Evolutionary conservation across 2,329 filamentous ascomycete genomes (phyloP).

Genomic region (Beauveria bassiana): DNA sequence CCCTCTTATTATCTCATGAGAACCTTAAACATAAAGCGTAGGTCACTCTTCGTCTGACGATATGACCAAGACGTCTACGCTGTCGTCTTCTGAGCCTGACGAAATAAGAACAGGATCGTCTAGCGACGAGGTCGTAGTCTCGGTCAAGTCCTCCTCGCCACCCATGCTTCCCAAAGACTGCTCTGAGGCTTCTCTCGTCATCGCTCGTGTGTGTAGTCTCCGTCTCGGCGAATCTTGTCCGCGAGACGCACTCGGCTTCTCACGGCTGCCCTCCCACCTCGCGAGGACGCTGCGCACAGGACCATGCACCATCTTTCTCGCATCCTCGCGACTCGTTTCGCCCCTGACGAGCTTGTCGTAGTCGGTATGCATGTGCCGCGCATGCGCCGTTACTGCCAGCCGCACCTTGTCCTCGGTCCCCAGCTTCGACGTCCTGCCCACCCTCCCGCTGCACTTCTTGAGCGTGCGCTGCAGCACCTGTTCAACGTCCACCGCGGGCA

Average conservation of each 20-base stretch:
- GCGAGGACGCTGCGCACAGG: constrained; percentile 10
- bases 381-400: constrained; percentile 41
- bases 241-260: constrained; percentile 11
- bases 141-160: not conserved
- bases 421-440: constrained; percentile 36
- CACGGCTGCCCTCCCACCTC: not conserved
- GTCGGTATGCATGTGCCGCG: constrained; percentile 38
- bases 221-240: not conserved
- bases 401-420: constrained; percentile 30
- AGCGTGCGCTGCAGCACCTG: constrained; percentile 33
- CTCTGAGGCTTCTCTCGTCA: too few relatives aligned
- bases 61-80: not conserved
- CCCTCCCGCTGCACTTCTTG: constrained; percentile 37
- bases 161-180: not conserved
- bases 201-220: not conserved
- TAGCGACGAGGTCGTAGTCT: not conserved
- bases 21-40: not conserved
- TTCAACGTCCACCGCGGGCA: constrained; percentile 27
- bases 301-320: constrained; percentile 10
- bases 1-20: too few relatives aligned
- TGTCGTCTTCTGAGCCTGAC: not conserved
- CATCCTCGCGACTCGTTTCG: not conserved
- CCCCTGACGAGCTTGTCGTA: constrained; percentile 34
- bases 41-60: not conserved
- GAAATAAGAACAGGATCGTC: constrained; percentile 1